Percentiles rank a stretch among this genome's conserved stretches.
phyloP scores from a whole-genome alignment of 495 filamentous ascomycete species.

The Xylaria grammica region DNA sequence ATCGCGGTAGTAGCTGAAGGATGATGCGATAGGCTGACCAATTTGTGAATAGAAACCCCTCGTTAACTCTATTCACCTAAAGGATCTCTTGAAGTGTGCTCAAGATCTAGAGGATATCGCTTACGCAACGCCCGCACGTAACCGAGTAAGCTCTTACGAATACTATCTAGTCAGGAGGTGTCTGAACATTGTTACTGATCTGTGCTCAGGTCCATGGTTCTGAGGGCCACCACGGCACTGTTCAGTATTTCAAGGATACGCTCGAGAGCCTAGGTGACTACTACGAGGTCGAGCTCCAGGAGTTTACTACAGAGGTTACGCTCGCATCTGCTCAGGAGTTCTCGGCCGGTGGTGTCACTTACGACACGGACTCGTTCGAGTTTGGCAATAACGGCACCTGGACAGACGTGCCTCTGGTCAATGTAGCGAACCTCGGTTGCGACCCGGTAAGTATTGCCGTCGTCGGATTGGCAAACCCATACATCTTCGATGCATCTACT shows the following conservation, averaged over 20 bases:
- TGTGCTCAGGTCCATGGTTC: constrained; percentile 65
- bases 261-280: constrained; percentile 54
- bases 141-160: constrained; percentile 27
- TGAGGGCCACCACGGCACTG: constrained; percentile 65
- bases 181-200: constrained; percentile 6
- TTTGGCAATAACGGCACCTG: constrained; percentile 53
- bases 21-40: constrained; percentile 6
- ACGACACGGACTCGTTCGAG: constrained; percentile 40
- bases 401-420: constrained; percentile 46
- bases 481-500: constrained; percentile 4
- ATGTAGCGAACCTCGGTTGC: constrained; percentile 64
- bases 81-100: constrained; percentile 48
- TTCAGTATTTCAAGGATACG: constrained; percentile 63
- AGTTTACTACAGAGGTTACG: constrained; percentile 51
- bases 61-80: constrained; percentile 29
- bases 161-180: background rate
- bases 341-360: constrained; percentile 34
- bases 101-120: constrained; percentile 52
- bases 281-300: constrained; percentile 66
- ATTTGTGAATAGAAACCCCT: constrained; percentile 25
- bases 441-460: constrained; percentile 31
- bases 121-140: constrained; percentile 31
- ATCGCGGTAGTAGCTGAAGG: background rate
- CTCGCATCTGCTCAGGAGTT: constrained; percentile 41
- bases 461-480: background rate